Conservation (phyloP, 164 flowering plant species). For the Saururus chinensis region DNA sequence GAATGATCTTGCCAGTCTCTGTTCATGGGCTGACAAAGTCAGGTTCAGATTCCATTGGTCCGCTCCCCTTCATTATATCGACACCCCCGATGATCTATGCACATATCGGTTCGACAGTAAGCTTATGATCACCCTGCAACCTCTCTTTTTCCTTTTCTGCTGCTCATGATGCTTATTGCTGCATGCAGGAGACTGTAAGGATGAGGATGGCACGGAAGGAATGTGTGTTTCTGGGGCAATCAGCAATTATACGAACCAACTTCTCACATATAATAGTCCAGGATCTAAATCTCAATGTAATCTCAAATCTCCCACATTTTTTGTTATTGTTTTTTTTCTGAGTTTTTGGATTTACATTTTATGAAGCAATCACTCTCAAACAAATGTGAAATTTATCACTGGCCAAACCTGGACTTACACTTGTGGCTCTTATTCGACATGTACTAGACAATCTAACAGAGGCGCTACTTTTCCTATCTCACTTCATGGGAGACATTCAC, state of each 20-base stretch:
- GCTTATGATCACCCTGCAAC: conserved; percentile 2
- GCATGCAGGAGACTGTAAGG: conserved; percentile 77
- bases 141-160: too few relatives aligned
- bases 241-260: conserved; percentile 72
- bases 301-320: background rate
- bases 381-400: background rate
- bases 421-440: background rate
- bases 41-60: conserved; percentile 78
- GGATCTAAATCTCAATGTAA: conserved; percentile 35
- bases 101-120: conserved; percentile 52
- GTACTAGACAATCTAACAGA: conserved; percentile 69
- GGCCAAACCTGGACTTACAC: too few relatives aligned
- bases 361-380: too few relatives aligned
- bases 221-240: conserved; percentile 84
- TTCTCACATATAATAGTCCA: conserved; percentile 37
- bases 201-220: conserved; percentile 49
- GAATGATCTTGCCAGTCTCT: conserved; percentile 49
- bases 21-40: conserved; percentile 78
- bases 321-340: background rate
- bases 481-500: conserved; percentile 78
- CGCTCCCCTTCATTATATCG: conserved; percentile 62
- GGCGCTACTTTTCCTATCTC: conserved; percentile 84
- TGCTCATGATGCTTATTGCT: background rate
- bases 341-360: background rate
- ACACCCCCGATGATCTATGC: conserved; percentile 74